These are phyloP conservation scores for Aspergillus sp. DNA, from an alignment of 2,329 filamentous ascomycete genomes.

Conservation along the genomic window DNA sequence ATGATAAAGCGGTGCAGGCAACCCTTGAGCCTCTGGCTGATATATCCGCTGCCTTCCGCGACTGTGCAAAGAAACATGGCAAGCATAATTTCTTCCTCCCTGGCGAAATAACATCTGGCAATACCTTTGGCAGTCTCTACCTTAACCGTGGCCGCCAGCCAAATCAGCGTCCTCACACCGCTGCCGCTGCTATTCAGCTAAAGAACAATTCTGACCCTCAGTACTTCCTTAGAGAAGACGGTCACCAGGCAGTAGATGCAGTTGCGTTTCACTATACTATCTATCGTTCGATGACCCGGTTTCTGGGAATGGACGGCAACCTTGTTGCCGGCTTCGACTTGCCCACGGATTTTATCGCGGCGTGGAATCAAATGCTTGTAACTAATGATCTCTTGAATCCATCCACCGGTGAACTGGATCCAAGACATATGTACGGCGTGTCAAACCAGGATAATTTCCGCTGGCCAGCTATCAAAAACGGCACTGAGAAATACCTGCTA, in stretches of 20 bases:
- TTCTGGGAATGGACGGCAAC: constrained; percentile 61
- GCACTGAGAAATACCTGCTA: constrained; percentile 57
- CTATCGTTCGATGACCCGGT: constrained; percentile 62
- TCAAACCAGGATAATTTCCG: constrained; percentile 67
- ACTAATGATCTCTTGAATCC: constrained; percentile 62
- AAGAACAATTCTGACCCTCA: constrained; percentile 44
- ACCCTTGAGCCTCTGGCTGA: constrained; percentile 62
- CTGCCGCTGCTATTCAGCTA: constrained; percentile 50
- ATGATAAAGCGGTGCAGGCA: constrained; percentile 67
- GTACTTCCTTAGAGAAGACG: constrained; percentile 54
- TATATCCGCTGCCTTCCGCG: constrained; percentile 57
- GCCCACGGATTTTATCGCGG: constrained; percentile 54
- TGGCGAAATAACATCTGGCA: constrained; percentile 64
- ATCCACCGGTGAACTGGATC: constrained; percentile 62
- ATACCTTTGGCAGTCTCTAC: constrained; percentile 60
- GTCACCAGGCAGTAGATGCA: constrained; percentile 56
- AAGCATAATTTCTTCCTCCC: constrained; percentile 66
- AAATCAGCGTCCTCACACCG: constrained; percentile 49
- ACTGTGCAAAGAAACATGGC: constrained; percentile 55
- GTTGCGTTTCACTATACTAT: constrained; percentile 64
- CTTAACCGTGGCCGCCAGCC: constrained; percentile 63
- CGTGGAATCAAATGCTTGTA: constrained; percentile 58
- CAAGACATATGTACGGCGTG: constrained; percentile 63
- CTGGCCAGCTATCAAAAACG: constrained; percentile 60
- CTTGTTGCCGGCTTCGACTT: constrained; percentile 55